These are phyloP conservation scores for Sistotremastrum niveocremeum DNA, from an alignment of 768 basidiomycete genomes.

Conservation along the genomic window DNA sequence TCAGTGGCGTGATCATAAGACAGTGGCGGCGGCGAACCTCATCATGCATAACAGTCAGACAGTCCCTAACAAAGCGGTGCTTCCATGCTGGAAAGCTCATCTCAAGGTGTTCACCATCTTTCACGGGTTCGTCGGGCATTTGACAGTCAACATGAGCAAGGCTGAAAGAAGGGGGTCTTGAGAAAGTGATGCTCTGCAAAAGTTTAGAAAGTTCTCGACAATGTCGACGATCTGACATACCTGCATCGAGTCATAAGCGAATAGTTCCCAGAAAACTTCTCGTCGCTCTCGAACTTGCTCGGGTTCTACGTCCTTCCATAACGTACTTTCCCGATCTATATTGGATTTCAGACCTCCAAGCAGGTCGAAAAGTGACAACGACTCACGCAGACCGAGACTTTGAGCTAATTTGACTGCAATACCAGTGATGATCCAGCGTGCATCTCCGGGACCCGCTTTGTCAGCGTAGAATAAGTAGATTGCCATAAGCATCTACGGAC, in stretches of 20 bases:
- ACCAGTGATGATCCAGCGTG: conserved; percentile 57
- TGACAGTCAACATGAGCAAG: conserved; percentile 54
- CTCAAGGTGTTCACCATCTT: conserved; percentile 37
- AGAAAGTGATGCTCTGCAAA: conserved; percentile 54
- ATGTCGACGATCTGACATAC: conserved; percentile 23
- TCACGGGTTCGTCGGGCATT: conserved; percentile 36
- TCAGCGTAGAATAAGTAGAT: conserved; percentile 58
- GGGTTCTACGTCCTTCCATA: conserved; percentile 44
- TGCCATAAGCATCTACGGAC: conserved; percentile 48
- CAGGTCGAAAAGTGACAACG: not conserved
- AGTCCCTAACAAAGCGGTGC: conserved; percentile 53
- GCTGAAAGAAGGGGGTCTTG: conserved; percentile 57
- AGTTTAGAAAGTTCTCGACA: conserved; percentile 28
- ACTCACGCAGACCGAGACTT: conserved; percentile 60
- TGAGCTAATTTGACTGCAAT: conserved; percentile 58
- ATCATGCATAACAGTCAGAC: conserved; percentile 56
- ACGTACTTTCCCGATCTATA: conserved; percentile 56
- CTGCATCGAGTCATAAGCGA: conserved; percentile 62
- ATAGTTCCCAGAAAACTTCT: conserved; percentile 57
- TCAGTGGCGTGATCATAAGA: too few species aligned
- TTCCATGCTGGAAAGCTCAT: conserved; percentile 64
- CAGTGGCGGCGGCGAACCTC: conserved; percentile 44
- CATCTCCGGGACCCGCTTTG: conserved; percentile 51
- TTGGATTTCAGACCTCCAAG: conserved; percentile 7
- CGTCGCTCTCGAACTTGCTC: conserved; percentile 48